Percentiles rank a stretch among this genome's conserved stretches.
phyloP scores from a whole-genome alignment of 768 basidiomycete species.

The Chalciporus piperatus region DNA sequence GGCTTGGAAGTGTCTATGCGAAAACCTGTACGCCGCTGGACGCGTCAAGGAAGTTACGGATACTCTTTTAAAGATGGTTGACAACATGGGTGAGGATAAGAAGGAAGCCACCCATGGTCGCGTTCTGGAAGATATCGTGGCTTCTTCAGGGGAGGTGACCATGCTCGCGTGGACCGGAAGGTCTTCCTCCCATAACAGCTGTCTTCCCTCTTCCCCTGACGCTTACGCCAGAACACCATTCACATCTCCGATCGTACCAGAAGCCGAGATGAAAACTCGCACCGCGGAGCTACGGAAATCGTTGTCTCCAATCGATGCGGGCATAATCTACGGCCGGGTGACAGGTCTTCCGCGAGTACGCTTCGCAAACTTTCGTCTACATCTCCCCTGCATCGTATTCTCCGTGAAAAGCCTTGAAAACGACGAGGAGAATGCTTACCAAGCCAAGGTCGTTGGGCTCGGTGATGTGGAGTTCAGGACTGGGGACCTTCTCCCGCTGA shows the following conservation, averaged over 20 bases:
- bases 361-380: neutral
- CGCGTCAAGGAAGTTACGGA: neutral
- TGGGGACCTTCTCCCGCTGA: neutral
- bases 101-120: neutral
- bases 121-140: neutral
- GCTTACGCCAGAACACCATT: neutral
- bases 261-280: neutral
- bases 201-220: neutral
- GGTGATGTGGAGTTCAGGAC: constrained; percentile 11
- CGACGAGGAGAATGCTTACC: neutral
- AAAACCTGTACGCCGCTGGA: neutral
- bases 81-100: neutral
- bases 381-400: constrained; percentile 5
- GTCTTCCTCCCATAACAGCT: neutral
- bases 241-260: neutral
- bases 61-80: neutral
- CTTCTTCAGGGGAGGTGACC: neutral
- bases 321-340: neutral
- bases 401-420: constrained; percentile 5
- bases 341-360: neutral
- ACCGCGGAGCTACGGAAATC: neutral
- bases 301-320: neutral
- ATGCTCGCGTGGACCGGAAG: neutral
- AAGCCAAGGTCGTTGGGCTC: constrained; percentile 2
- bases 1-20: neutral